Evolutionary conservation across 352 stramenopile species (phyloP), one percentile per base, ranked within the genome.

Genomic region (Globisporangium acanthophoron): DNA sequence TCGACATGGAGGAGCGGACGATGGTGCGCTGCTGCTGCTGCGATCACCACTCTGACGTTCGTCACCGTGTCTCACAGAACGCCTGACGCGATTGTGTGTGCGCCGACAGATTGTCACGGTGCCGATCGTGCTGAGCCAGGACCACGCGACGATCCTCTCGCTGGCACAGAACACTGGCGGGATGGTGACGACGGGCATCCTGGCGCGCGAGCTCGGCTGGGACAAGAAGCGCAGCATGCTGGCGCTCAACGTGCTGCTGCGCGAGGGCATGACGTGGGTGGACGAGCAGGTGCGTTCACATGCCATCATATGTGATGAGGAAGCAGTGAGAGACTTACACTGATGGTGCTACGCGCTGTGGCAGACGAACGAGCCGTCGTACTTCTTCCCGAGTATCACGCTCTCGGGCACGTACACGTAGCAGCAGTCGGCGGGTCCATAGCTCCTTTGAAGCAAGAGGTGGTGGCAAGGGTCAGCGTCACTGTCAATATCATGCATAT

Each of bases 201-300:
- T 99, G 21, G 71, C 70, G 20, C 74, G 80, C 31, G 75, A 87
- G 57, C 76, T 97, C 31, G 64, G 75, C 6, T 99, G 95, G 94
- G 85, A 90, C 59, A 78, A 87, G 40, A 97, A 98, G 58, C 80
- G 96, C 16, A 96, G 87, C 37, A 93, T 96, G 64, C 71, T 97
- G 31, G 92, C 88, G 18, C 71, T 99, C 5, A 88, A 96, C 58
- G 66, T 97, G 39, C 76, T 99, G 39, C 65, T 98, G 18, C 73
- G 85, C 29, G 89, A 98, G 69, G 94, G 95, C 50, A 98, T 99
- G 91, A 96, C 89, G 35, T 99, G 96, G 96, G 63, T 99, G 31
- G 96, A 99, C 69, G 80, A 96, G 35, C 78, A 97, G 79, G 81
- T 94, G 31, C 29, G 48, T 5, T 9, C 5, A 2, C 12, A 21